phyloP scores from a whole-genome alignment of 805 yeast genomes.

The Millerozyma acaciae region DNA sequence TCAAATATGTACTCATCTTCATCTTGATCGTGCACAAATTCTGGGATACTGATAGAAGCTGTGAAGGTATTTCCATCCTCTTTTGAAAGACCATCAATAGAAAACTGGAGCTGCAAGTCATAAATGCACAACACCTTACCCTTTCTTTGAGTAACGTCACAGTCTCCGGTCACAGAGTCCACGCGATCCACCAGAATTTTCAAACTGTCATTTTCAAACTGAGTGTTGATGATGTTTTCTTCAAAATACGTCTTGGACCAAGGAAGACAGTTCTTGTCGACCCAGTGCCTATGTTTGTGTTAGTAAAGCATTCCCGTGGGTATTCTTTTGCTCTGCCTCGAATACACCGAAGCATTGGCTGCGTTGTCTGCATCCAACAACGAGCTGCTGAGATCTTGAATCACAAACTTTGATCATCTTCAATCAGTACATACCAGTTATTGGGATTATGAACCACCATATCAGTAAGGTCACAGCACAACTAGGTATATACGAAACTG shows the following conservation, averaged over 20 bases:
- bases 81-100: slow-evolving; percentile 35
- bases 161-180: slow-evolving; percentile 56
- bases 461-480: too few species aligned
- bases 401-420: background rate
- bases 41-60: slow-evolving; percentile 53
- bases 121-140: slow-evolving; percentile 75
- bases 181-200: slow-evolving; percentile 35
- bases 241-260: slow-evolving; percentile 56
- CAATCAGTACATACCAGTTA: slow-evolving; percentile 47
- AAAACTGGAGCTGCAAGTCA: slow-evolving; percentile 56
- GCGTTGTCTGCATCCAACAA: too few species aligned
- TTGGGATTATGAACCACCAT: slow-evolving; percentile 73
- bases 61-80: slow-evolving; percentile 32
- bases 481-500: too few species aligned
- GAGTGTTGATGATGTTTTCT: slow-evolving; percentile 30
- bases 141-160: slow-evolving; percentile 80
- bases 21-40: slow-evolving; percentile 73
- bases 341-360: too few species aligned
- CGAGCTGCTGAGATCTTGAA: too few species aligned
- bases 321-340: too few species aligned
- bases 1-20: slow-evolving; percentile 59
- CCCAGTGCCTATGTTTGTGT: slow-evolving; percentile 55
- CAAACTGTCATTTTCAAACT: slow-evolving; percentile 21
- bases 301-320: background rate
- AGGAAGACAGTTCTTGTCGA: slow-evolving; percentile 61